Evolutionary conservation across 371 early-diverging fungal genomes (phyloP).

Genomic region (Rhizopus stolonifer): DNA sequence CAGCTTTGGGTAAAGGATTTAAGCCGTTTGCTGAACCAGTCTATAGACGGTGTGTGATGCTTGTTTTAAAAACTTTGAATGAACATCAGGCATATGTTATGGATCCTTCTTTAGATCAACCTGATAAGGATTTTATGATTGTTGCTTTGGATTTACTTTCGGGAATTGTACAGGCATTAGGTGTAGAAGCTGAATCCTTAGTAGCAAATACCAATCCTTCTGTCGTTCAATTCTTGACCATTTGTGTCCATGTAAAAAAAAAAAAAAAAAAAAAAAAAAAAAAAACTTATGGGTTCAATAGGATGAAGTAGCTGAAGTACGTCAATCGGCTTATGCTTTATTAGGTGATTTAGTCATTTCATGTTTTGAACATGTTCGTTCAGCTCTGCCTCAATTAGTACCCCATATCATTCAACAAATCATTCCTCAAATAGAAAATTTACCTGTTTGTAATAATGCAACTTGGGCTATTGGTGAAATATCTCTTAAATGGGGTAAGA

Average conservation of each 20-base stretch:
- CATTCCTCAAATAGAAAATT: slow-evolving; percentile 60
- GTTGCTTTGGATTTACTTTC: slow-evolving; percentile 92
- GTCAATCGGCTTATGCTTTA: slow-evolving; percentile 92
- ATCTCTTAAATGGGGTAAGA: slow-evolving; percentile 68
- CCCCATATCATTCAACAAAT: slow-evolving; percentile 74
- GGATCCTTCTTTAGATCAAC: slow-evolving; percentile 67
- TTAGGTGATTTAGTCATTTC: slow-evolving; percentile 90
- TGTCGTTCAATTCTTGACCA: slow-evolving; percentile 71
- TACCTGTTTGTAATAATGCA: slow-evolving; percentile 88
- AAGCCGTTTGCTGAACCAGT: slow-evolving; percentile 80
- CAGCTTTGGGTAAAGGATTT: slow-evolving; percentile 84
- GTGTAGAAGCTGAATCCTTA: slow-evolving; percentile 69
- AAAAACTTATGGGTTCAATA: slow-evolving; percentile 12
- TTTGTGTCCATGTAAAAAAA: slow-evolving; percentile 70
- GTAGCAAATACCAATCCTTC: slow-evolving; percentile 72
- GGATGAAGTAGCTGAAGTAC: slow-evolving; percentile 81
- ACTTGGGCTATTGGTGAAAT: slow-evolving; percentile 95
- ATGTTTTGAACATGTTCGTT: slow-evolving; percentile 72
- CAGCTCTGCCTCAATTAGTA: slow-evolving; percentile 74
- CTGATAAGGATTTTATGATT: slow-evolving; percentile 92
- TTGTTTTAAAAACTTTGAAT: slow-evolving; percentile 75
- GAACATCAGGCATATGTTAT: slow-evolving; percentile 60
- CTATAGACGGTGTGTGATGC: slow-evolving; percentile 81
- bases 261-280: neutral
- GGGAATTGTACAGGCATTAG: slow-evolving; percentile 90